A percentile compares a stretch with the other conserved stretches of the same genome.
These are phyloP conservation scores for Ramaria sp. DNA, from an alignment of 768 basidiomycete species.

Conservation along the genomic window DNA sequence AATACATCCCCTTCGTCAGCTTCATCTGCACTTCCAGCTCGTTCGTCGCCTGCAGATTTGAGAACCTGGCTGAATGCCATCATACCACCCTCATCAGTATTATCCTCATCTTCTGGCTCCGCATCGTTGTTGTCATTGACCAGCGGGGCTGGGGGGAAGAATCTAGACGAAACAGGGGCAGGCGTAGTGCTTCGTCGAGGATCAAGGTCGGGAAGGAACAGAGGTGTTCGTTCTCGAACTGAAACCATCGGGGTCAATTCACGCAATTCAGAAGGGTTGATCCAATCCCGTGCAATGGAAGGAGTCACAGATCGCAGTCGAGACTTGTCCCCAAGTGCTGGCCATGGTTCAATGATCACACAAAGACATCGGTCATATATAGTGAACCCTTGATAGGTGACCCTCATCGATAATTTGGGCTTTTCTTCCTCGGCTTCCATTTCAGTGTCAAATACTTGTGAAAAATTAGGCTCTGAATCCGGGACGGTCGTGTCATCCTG, in stretches of 20 bases:
- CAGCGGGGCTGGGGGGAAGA: conserved; percentile 31
- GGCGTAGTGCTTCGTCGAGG: conserved; percentile 32
- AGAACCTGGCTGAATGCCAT: conserved; percentile 69
- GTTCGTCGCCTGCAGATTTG: conserved; percentile 41
- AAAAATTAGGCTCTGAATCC: conserved; percentile 13
- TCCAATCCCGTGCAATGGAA: conserved; percentile 18
- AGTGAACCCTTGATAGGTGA: conserved; percentile 60
- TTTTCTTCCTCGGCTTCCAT: conserved; percentile 49
- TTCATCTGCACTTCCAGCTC: conserved; percentile 59
- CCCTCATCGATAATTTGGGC: conserved; percentile 55
- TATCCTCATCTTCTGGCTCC: conserved; percentile 22
- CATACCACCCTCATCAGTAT: conserved; percentile 40
- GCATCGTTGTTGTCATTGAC: conserved; percentile 29
- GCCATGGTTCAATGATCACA: conserved; percentile 77
- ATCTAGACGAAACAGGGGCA: conserved; percentile 20
- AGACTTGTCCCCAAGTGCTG: conserved; percentile 31
- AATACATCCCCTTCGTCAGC: conserved; percentile 67
- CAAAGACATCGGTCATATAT: conserved; percentile 68
- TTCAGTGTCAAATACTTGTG: conserved; percentile 28
- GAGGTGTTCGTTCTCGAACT: conserved; percentile 42
- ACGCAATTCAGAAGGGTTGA: conserved; percentile 22
- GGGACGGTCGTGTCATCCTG: background rate
- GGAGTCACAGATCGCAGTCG: conserved; percentile 23
- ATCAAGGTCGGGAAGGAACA: conserved; percentile 60
- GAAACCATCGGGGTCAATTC: conserved; percentile 12